These are phyloP conservation scores for Claviceps lovelessii DNA, from an alignment of 2,329 filamentous ascomycete genomes.

Conservation along the genomic window DNA sequence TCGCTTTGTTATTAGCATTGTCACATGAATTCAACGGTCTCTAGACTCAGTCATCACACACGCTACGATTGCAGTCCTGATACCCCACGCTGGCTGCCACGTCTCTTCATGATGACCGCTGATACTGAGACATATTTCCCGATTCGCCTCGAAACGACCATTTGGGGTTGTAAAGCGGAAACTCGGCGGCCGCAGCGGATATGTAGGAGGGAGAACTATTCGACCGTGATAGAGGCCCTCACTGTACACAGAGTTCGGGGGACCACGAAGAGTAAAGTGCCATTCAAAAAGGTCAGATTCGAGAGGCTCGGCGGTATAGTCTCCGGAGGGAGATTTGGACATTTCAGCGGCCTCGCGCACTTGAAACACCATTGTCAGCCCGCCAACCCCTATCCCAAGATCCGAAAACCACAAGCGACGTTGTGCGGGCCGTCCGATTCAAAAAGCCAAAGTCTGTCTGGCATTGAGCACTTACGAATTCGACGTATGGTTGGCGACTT, in stretches of 20 bases:
- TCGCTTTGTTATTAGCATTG: not conserved
- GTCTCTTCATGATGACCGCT: constrained; percentile 94
- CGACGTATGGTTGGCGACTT: constrained; percentile 76
- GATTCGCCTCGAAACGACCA: constrained; percentile 88
- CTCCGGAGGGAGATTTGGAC: constrained; percentile 60
- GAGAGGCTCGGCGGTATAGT: constrained; percentile 73
- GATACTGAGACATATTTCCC: constrained; percentile 92
- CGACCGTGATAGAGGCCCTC: constrained; percentile 87
- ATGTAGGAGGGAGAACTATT: constrained; percentile 77
- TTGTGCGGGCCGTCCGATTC: not conserved
- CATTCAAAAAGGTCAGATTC: constrained; percentile 92
- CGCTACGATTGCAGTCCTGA: constrained; percentile 71
- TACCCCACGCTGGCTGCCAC: constrained; percentile 97
- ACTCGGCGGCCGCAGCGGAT: constrained; percentile 82
- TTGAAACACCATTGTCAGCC: constrained; percentile 16
- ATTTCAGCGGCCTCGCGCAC: constrained; percentile 88
- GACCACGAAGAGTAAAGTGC: constrained; percentile 95
- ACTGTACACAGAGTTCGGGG: constrained; percentile 65
- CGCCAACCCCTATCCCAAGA: not conserved
- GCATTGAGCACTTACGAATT: constrained; percentile 44
- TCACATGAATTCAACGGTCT: not conserved
- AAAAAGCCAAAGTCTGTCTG: not conserved
- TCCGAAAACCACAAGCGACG: not conserved
- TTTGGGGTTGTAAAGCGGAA: constrained; percentile 90
- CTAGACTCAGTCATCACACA: constrained; percentile 11